A percentile compares a stretch with the other conserved stretches of the same genome.
Evolutionary conservation across 495 filamentous ascomycete genomes (phyloP).

Genomic region (Pseudoneurospora amorphoporcata): DNA sequence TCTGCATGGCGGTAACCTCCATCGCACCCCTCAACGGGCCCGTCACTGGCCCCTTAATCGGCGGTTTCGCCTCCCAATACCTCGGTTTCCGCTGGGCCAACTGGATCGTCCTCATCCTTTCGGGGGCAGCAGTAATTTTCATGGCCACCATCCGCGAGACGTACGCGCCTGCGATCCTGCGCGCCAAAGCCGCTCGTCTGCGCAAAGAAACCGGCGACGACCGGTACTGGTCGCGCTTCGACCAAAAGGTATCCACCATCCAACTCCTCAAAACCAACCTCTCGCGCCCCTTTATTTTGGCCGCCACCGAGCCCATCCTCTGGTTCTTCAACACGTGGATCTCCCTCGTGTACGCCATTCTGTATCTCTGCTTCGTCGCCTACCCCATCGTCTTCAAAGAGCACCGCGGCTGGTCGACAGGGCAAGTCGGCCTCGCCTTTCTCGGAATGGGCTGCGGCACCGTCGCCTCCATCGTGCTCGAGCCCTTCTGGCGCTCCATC

Average conservation of each 20-base stretch:
- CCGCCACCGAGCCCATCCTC: constrained; percentile 74
- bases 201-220: constrained; percentile 68
- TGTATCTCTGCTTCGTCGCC: constrained; percentile 82
- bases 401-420: constrained; percentile 63
- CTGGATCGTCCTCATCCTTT: constrained; percentile 68
- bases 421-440: constrained; percentile 67
- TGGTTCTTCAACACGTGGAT: constrained; percentile 69
- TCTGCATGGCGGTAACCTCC: constrained; percentile 65
- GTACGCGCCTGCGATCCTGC: constrained; percentile 64
- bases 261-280: constrained; percentile 57
- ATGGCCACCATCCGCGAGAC: constrained; percentile 58
- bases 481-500: constrained; percentile 61
- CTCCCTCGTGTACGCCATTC: constrained; percentile 51
- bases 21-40: constrained; percentile 72
- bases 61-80: constrained; percentile 62
- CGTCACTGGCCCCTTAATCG: constrained; percentile 41
- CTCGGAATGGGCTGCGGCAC: constrained; percentile 69
- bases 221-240: constrained; percentile 69
- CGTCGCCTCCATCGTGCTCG: constrained; percentile 52
- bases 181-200: constrained; percentile 52
- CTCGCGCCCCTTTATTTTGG: constrained; percentile 65
- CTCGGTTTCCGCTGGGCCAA: constrained; percentile 71
- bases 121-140: constrained; percentile 43
- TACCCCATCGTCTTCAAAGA: constrained; percentile 69
- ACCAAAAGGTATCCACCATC: constrained; percentile 42